These are phyloP conservation scores for Saitozyma sp. DNA, from an alignment of 768 basidiomycete species.

Conservation along the genomic window DNA sequence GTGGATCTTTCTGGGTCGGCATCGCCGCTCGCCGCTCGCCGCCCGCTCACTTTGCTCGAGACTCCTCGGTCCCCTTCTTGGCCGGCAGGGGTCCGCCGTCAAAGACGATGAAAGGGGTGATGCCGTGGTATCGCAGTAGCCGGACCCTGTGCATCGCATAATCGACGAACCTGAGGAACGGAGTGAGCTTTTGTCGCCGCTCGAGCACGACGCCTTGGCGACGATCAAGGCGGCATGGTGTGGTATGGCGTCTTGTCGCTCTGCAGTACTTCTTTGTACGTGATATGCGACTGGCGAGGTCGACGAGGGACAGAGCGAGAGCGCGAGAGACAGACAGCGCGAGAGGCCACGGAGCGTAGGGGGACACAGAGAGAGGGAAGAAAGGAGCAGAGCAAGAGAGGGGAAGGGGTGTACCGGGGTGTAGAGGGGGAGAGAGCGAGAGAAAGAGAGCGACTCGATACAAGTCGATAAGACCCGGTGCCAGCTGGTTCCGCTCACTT, in stretches of 20 bases:
- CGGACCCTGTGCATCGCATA: constrained; percentile 92
- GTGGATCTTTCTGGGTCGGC: too few relatives aligned
- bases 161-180: constrained; percentile 75
- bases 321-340: too few relatives aligned
- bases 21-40: too few relatives aligned
- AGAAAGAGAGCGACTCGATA: not conserved
- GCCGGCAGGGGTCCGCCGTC: constrained; percentile 95
- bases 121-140: constrained; percentile 76
- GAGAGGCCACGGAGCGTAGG: too few relatives aligned
- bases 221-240: not conserved
- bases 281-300: too few relatives aligned
- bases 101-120: constrained; percentile 89
- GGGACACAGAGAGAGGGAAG: too few relatives aligned
- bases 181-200: too few relatives aligned
- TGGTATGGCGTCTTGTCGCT: not conserved
- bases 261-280: too few relatives aligned
- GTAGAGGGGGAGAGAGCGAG: too few relatives aligned
- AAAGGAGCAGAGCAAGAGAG: too few relatives aligned
- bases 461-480: not conserved
- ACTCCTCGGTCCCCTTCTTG: constrained; percentile 83
- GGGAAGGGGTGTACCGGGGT: too few relatives aligned
- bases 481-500: constrained; percentile 62
- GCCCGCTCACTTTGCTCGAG: constrained; percentile 61
- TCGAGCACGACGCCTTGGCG: not conserved
- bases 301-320: too few relatives aligned